These are phyloP conservation scores for Malassezia caprae DNA, from an alignment of 1,284 basidiomycete species.

Conservation along the genomic window DNA sequence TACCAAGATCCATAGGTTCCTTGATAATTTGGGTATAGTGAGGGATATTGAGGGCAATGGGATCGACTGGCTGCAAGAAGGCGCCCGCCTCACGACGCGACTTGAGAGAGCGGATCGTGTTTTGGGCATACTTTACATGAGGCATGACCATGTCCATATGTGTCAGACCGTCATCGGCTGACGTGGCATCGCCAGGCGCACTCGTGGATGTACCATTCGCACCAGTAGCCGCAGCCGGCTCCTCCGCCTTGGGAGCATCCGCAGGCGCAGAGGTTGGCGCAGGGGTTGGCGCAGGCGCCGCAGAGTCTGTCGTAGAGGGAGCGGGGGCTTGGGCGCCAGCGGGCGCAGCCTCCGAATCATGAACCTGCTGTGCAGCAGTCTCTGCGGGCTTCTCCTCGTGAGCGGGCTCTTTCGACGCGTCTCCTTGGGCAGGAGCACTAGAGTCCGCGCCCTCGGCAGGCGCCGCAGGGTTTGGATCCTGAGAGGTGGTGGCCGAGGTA, in stretches of 20 bases:
- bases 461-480: not conserved
- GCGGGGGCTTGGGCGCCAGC: not conserved
- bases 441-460: not conserved
- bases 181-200: not conserved
- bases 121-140: slow-evolving; percentile 73
- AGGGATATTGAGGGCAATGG: slow-evolving; percentile 77
- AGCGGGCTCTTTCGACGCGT: not conserved
- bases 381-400: not conserved
- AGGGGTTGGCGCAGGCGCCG: not conserved
- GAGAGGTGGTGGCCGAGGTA: not conserved
- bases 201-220: not conserved
- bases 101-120: slow-evolving; percentile 71
- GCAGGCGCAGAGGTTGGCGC: not conserved
- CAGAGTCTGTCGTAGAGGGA: not conserved
- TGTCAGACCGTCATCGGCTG: slow-evolving; percentile 3
- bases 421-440: not conserved
- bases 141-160: slow-evolving; percentile 38
- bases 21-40: slow-evolving; percentile 81
- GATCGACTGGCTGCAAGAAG: slow-evolving; percentile 81
- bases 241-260: not conserved
- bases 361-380: not conserved
- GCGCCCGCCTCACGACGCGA: slow-evolving; percentile 72
- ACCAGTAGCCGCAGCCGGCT: not conserved
- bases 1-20: slow-evolving; percentile 88
- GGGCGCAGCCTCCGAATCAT: not conserved